Percentiles rank a stretch among this genome's conserved stretches.
Conservation (phyloP, 108 stramenopile genomes). For the Stephanodiscus triporus region DNA sequence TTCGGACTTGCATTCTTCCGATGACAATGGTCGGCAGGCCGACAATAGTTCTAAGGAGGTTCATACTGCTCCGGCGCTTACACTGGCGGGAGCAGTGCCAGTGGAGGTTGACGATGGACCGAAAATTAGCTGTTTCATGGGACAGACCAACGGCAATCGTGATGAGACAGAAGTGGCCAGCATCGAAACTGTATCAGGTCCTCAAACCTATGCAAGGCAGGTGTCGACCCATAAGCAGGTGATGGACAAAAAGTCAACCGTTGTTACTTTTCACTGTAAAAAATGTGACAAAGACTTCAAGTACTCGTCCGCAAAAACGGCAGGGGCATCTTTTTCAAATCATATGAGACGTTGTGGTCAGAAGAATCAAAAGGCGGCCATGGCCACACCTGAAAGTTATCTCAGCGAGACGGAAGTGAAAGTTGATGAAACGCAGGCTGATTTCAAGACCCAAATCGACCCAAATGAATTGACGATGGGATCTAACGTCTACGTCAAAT, state of each 20-base stretch:
- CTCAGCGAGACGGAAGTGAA: background rate
- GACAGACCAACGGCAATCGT: background rate
- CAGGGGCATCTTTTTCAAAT: background rate
- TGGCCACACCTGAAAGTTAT: background rate
- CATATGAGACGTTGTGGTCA: background rate
- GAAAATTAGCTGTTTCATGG: background rate
- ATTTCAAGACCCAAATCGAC: background rate
- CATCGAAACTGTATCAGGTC: background rate
- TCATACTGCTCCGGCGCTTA: background rate
- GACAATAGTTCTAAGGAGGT: background rate
- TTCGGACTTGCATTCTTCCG: background rate
- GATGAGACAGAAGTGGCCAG: background rate
- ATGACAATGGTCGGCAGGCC: background rate
- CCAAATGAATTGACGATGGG: background rate
- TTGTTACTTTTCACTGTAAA: background rate
- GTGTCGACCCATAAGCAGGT: background rate
- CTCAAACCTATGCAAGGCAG: background rate
- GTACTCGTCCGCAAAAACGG: background rate
- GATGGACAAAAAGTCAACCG: background rate
- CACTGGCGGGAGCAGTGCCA: background rate
- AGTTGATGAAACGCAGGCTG: background rate
- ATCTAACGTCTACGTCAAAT: background rate
- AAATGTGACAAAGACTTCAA: background rate
- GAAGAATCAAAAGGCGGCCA: background rate
- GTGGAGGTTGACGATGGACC: background rate